Percentiles rank a stretch among this genome's conserved stretches.
phyloP scores from a whole-genome alignment of 768 basidiomycete genomes.

The Tephrocybe sp. region DNA sequence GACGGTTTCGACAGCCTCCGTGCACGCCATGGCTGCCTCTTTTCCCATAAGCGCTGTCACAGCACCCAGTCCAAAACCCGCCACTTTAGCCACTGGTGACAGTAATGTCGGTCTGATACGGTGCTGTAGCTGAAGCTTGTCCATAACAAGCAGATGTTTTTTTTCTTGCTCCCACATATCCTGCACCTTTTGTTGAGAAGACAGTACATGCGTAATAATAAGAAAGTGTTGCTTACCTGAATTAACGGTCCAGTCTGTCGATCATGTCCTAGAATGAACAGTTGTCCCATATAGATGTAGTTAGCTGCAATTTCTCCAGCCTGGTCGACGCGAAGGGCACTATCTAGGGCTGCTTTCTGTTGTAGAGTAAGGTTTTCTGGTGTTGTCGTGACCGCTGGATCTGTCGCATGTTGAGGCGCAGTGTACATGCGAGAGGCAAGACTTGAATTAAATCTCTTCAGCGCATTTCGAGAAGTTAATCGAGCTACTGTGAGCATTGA shows the following conservation, averaged over 20 bases:
- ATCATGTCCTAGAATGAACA: slow-evolving; percentile 67
- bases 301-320: slow-evolving; percentile 96
- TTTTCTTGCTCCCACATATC: slow-evolving; percentile 98
- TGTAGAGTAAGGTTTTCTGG: slow-evolving; percentile 47
- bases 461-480: slow-evolving; percentile 1
- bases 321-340: slow-evolving; percentile 87
- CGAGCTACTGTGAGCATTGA: slow-evolving; percentile 10
- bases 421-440: slow-evolving; percentile 49
- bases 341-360: slow-evolving; percentile 53
- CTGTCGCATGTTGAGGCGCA: slow-evolving; percentile 28
- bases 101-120: slow-evolving; percentile 79
- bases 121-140: slow-evolving; percentile 82
- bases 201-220: background rate
- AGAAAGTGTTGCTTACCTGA: slow-evolving; percentile 48
- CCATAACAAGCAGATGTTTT: slow-evolving; percentile 85
- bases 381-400: slow-evolving; percentile 49
- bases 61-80: slow-evolving; percentile 85
- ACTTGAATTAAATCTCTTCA: slow-evolving; percentile 1
- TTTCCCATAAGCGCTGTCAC: slow-evolving; percentile 85
- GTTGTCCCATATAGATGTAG: slow-evolving; percentile 91
- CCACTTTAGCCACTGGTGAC: slow-evolving; percentile 80
- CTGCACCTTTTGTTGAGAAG: slow-evolving; percentile 35
- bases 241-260: slow-evolving; percentile 58
- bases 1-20: slow-evolving; percentile 95
- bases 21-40: slow-evolving; percentile 97